Percentiles rank a stretch among this genome's conserved stretches.
phyloP scores from a whole-genome alignment of 768 basidiomycete species.

The Phanerodontia chrysosporium region DNA sequence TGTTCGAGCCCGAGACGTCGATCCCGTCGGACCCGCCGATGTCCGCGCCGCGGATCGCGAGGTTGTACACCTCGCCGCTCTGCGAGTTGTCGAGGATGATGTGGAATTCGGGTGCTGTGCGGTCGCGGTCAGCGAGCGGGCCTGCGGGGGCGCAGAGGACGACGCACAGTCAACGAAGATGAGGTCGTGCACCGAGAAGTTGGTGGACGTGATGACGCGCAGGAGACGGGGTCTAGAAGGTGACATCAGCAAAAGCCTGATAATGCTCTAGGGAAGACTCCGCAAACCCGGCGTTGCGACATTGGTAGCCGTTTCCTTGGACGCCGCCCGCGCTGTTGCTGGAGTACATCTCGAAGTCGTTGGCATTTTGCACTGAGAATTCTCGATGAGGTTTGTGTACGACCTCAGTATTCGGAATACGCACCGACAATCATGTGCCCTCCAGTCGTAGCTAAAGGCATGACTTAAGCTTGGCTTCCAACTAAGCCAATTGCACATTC shows the following conservation, averaged over 20 bases:
- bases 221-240: slow-evolving; percentile 21
- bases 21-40: slow-evolving; percentile 28
- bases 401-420: not conserved
- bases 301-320: slow-evolving; percentile 27
- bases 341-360: slow-evolving; percentile 29
- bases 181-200: slow-evolving; percentile 29
- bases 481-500: too few relatives aligned
- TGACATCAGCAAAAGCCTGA: not conserved
- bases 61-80: slow-evolving; percentile 29
- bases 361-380: slow-evolving; percentile 22
- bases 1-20: slow-evolving; percentile 27
- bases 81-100: slow-evolving; percentile 23
- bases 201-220: slow-evolving; percentile 24
- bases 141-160: not conserved
- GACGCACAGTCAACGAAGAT: slow-evolving; percentile 28
- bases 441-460: slow-evolving; percentile 19
- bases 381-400: not conserved
- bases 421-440: slow-evolving; percentile 28
- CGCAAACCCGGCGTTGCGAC: slow-evolving; percentile 26
- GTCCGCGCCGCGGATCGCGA: slow-evolving; percentile 26
- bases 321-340: slow-evolving; percentile 26
- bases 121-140: not conserved
- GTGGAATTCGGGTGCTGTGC: slow-evolving; percentile 27
- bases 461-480: too few relatives aligned
- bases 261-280: not conserved